phyloP scores from a whole-genome alignment of 106 monocot genomes.

The Acorus gramineus region DNA sequence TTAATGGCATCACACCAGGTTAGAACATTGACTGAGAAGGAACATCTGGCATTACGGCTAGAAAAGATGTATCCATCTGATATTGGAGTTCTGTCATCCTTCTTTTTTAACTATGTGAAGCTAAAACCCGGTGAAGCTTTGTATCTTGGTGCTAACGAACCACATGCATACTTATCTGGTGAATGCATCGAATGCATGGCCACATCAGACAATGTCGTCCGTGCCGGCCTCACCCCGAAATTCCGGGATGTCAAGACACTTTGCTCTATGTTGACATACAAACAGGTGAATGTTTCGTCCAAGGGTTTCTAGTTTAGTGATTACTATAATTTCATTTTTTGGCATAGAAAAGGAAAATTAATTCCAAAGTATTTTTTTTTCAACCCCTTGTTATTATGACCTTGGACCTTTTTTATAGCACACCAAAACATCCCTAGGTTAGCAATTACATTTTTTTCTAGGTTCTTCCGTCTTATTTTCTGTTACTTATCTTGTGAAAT shows the following conservation, averaged over 20 bases:
- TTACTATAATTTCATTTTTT: too few relatives aligned
- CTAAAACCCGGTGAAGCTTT: slow-evolving; percentile 87
- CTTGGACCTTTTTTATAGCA: too few relatives aligned
- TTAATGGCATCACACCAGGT: slow-evolving; percentile 20
- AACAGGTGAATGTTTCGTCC: slow-evolving; percentile 36
- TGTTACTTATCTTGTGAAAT: too few relatives aligned
- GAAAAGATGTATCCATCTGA: slow-evolving; percentile 81
- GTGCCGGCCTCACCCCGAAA: slow-evolving; percentile 95
- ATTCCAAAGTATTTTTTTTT: too few relatives aligned
- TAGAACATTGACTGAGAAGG: slow-evolving; percentile 78
- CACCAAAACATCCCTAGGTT: too few relatives aligned
- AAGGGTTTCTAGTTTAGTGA: too few relatives aligned
- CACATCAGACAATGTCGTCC: slow-evolving; percentile 95
- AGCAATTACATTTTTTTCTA: too few relatives aligned
- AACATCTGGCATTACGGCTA: slow-evolving; percentile 51
- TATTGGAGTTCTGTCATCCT: slow-evolving; percentile 78
- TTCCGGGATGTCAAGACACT: slow-evolving; percentile 78
- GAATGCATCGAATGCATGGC: slow-evolving; percentile 98
- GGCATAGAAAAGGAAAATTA: too few relatives aligned
- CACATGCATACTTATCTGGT: slow-evolving; percentile 89
- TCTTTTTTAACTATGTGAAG: slow-evolving; percentile 88
- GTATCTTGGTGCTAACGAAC: slow-evolving; percentile 81
- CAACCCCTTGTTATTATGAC: too few relatives aligned
- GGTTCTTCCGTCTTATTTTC: too few relatives aligned
- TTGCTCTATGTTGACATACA: slow-evolving; percentile 97